phyloP scores from a whole-genome alignment of 106 monocot species.

The Amphibolis antarctica region DNA sequence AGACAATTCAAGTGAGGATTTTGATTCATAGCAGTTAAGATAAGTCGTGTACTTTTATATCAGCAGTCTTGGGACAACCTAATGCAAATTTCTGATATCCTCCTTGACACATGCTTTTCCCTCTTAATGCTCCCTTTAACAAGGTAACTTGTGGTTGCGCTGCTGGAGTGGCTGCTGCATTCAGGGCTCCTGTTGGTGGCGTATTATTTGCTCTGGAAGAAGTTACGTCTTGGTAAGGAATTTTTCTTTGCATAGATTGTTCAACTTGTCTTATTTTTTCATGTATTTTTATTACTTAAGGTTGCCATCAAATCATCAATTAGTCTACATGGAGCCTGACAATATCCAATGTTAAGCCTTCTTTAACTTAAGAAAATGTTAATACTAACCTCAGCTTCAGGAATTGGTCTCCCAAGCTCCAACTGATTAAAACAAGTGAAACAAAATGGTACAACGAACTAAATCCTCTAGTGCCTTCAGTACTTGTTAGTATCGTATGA shows the following conservation, averaged over 20 bases:
- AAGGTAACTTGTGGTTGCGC: constrained; percentile 99
- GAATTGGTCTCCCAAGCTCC: no score
- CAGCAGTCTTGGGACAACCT: neutral
- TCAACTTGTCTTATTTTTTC: neutral
- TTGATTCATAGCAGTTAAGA: no score
- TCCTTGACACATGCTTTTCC: neutral
- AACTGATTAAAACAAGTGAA: no score
- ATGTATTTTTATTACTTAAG: neutral
- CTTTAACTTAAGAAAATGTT: no score
- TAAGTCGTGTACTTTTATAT: no score
- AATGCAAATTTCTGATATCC: neutral
- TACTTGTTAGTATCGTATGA: no score
- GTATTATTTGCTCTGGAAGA: constrained; percentile 97
- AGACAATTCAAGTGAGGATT: no score
- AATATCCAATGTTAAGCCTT: no score
- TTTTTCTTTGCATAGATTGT: neutral
- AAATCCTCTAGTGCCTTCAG: no score
- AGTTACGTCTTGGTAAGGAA: constrained; percentile 87
- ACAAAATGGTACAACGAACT: no score
- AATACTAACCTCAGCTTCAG: no score
- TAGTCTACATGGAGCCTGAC: no score
- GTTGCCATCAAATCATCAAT: neutral
- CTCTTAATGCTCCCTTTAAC: constrained; percentile 18
- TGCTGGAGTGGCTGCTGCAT: constrained; percentile 98
- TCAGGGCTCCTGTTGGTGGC: constrained; percentile 97